Percentiles rank a stretch among this genome's conserved stretches.
phyloP scores from a whole-genome alignment of 2,329 filamentous ascomycete genomes.

The Sporothrix globosa region DNA sequence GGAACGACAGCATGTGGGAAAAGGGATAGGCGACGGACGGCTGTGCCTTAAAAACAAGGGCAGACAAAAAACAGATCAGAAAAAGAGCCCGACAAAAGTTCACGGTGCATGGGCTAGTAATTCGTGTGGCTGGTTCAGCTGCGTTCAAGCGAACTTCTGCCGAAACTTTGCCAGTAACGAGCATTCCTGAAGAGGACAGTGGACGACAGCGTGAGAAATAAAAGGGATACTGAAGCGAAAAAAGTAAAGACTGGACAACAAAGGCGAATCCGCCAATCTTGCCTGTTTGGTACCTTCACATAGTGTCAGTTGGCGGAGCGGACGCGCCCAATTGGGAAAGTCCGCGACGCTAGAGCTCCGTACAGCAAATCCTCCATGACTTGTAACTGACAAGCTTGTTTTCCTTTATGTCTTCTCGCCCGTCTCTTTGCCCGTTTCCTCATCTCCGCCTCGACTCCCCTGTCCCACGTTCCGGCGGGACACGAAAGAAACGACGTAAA shows the following conservation, averaged over 20 bases:
- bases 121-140: background rate
- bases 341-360: conserved; percentile 8
- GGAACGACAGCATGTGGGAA: background rate
- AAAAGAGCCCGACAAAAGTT: background rate
- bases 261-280: background rate
- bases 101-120: background rate
- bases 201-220: background rate
- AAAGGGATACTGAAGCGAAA: background rate
- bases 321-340: background rate
- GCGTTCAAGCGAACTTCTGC: background rate
- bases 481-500: background rate
- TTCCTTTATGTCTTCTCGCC: background rate
- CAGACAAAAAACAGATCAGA: too few species aligned
- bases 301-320: background rate
- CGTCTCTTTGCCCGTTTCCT: background rate
- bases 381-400: background rate
- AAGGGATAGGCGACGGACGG: background rate
- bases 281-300: background rate
- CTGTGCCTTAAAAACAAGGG: too few species aligned
- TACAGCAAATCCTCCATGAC: conserved; percentile 13
- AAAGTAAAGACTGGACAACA: background rate
- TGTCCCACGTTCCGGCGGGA: background rate
- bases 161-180: background rate
- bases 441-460: background rate
- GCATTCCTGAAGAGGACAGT: background rate